These are phyloP conservation scores for Metschnikowia borealis DNA, from an alignment of 805 yeast genomes.

Conservation along the genomic window DNA sequence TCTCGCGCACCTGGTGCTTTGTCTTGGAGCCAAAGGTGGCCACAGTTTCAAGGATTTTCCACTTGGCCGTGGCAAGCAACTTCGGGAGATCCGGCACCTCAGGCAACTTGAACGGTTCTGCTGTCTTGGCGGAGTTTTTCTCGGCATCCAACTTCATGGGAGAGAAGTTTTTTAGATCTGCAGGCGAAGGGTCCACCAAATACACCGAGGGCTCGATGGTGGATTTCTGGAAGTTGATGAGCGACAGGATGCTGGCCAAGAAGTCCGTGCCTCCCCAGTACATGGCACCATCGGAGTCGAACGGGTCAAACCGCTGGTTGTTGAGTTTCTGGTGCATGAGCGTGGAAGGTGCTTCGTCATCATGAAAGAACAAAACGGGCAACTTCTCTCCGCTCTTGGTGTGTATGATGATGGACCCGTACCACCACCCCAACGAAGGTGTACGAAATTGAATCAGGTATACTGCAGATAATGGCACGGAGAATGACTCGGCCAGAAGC, in stretches of 20 bases:
- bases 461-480: slow-evolving; percentile 52
- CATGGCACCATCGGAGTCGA: slow-evolving; percentile 48
- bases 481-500: slow-evolving; percentile 34
- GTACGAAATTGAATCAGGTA: slow-evolving; percentile 80
- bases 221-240: slow-evolving; percentile 63
- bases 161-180: slow-evolving; percentile 57
- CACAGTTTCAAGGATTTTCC: slow-evolving; percentile 81
- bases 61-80: slow-evolving; percentile 65
- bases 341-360: slow-evolving; percentile 78
- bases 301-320: slow-evolving; percentile 70
- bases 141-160: slow-evolving; percentile 21
- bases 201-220: slow-evolving; percentile 68
- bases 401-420: slow-evolving; percentile 78
- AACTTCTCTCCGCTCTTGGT: slow-evolving; percentile 62
- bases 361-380: slow-evolving; percentile 91
- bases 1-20: slow-evolving; percentile 53
- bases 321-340: slow-evolving; percentile 54
- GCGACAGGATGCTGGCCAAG: slow-evolving; percentile 47
- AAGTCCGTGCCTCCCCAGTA: slow-evolving; percentile 94
- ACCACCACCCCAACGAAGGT: slow-evolving; percentile 88
- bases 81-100: slow-evolving; percentile 33
- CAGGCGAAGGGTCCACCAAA: slow-evolving; percentile 73
- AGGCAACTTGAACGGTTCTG: slow-evolving; percentile 20
- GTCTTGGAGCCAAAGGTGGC: slow-evolving; percentile 64
- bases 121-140: neutral